Evolutionary conservation across 2,329 filamentous ascomycete species (phyloP), one percentile per base, ranked within the genome.

Genomic region (Pseudogymnoascus sp.): DNA sequence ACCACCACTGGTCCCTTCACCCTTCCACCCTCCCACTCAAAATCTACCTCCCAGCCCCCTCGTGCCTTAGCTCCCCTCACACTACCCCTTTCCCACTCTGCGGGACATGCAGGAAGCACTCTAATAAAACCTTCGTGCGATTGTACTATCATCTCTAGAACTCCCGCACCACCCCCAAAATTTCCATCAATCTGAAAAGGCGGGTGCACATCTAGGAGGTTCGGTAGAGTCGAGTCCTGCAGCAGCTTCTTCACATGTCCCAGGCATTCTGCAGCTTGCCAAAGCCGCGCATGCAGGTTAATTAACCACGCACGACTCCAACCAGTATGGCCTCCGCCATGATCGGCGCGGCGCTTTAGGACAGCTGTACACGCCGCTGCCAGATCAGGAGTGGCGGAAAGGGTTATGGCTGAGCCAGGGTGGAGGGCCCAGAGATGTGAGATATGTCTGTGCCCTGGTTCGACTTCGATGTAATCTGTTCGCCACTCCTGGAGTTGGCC

Each of bases 121-220:
- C 70, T 67, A 65, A 77, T 72, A n/a, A 69, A 42, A 3, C 69
- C 69, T 37, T 73, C 69, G 60, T 73, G 68, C 63, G 72, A 66
- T 66, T 81, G 78, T 12, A 80, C 64, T 36, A 81, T 64, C 70
- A 77, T 78, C 68, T 81, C 79, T 1, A 77, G 66, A 12, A 82
- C 77, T 1, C 77, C 80, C 3, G 77, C 77, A n/a, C 75, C 75
- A 1, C 76, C 76, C 1, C 80, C 80, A 65, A 81, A 79, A 62
- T 82, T 82, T 0, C 79, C 79, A 66, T 82, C 79, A 21, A 80
- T 80, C 65, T 82, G 79, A 65, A 81, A 81, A 11, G 76, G 77
- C 1, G 77, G 78, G 49, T 79, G 77, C 6, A 73, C 75, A 60
- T 80, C 78, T 2, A 81, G 66, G 63, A 80, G 67, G 66, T 80